phyloP scores from a whole-genome alignment of 192 early-diverging fungal species.

The Coemansia sp. region DNA sequence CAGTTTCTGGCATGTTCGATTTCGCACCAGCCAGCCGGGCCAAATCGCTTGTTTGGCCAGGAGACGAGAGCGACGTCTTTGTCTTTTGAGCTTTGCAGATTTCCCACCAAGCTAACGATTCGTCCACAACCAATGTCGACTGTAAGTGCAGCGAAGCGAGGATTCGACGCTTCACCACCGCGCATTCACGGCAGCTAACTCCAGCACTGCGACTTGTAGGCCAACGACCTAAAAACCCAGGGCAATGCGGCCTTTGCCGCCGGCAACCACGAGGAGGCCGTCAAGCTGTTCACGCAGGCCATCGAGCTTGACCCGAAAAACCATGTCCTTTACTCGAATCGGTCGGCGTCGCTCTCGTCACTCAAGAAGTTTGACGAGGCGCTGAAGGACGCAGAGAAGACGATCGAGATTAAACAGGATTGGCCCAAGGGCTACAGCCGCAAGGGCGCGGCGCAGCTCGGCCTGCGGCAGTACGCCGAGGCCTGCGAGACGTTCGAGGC shows the following conservation, averaged over 20 bases:
- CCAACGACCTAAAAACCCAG: conserved; percentile 67
- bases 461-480: conserved; percentile 61
- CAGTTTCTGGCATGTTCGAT: conserved; percentile 10
- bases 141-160: conserved; percentile 9
- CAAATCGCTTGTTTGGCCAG: background rate
- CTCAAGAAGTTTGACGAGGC: conserved; percentile 75
- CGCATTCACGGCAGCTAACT: background rate
- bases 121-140: conserved; percentile 13
- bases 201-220: conserved; percentile 18
- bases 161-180: background rate
- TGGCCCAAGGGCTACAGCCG: conserved; percentile 92
- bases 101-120: background rate
- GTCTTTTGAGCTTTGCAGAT: background rate
- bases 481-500: conserved; percentile 73
- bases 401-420: conserved; percentile 71
- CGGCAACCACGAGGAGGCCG: conserved; percentile 71
- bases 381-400: conserved; percentile 79
- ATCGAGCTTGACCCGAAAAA: conserved; percentile 82
- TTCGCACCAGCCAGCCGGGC: background rate
- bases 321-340: conserved; percentile 92
- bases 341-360: conserved; percentile 79
- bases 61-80: background rate
- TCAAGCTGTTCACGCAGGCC: conserved; percentile 75
- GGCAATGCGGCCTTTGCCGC: conserved; percentile 86
- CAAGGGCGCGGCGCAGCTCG: conserved; percentile 82